Percentiles rank a stretch among this genome's conserved stretches.
These are phyloP conservation scores for Penicillium canescens DNA, from an alignment of 495 filamentous ascomycete species.

Conservation along the genomic window DNA sequence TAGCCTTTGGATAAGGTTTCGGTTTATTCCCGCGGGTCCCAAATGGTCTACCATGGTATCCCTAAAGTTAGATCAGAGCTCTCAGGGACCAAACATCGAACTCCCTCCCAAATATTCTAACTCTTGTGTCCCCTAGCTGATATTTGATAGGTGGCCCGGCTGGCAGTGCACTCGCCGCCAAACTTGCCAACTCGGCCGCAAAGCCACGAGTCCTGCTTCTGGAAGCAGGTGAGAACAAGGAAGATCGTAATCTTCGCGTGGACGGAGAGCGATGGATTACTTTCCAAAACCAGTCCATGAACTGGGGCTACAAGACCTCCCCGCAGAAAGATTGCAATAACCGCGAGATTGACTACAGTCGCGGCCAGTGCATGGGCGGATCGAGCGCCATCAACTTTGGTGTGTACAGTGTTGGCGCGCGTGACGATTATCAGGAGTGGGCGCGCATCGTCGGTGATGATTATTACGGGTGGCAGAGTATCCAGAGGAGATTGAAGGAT, in stretches of 20 bases:
- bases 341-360: conserved; percentile 51
- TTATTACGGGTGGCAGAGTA: conserved; percentile 44
- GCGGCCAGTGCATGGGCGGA: conserved; percentile 60
- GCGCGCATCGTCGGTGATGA: conserved; percentile 33
- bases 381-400: conserved; percentile 62
- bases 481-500: conserved; percentile 42
- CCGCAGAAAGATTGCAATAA: conserved; percentile 47
- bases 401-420: conserved; percentile 52
- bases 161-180: conserved; percentile 44
- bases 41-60: too few species aligned
- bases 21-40: too few species aligned
- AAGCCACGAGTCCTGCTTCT: conserved; percentile 51
- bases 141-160: conserved; percentile 46
- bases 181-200: conserved; percentile 41
- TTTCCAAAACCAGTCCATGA: conserved; percentile 44
- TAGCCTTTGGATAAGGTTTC: not conserved
- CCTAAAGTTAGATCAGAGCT: too few species aligned
- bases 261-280: conserved; percentile 49
- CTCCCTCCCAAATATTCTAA: not conserved
- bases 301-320: conserved; percentile 57
- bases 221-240: conserved; percentile 52
- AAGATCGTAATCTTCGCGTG: conserved; percentile 44
- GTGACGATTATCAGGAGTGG: conserved; percentile 60
- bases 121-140: not conserved
- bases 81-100: not conserved